A percentile compares a stretch with the other conserved stretches of the same genome.
Evolutionary conservation across 371 early-diverging fungal species (phyloP).

Genomic region (Mortierella sp.): DNA sequence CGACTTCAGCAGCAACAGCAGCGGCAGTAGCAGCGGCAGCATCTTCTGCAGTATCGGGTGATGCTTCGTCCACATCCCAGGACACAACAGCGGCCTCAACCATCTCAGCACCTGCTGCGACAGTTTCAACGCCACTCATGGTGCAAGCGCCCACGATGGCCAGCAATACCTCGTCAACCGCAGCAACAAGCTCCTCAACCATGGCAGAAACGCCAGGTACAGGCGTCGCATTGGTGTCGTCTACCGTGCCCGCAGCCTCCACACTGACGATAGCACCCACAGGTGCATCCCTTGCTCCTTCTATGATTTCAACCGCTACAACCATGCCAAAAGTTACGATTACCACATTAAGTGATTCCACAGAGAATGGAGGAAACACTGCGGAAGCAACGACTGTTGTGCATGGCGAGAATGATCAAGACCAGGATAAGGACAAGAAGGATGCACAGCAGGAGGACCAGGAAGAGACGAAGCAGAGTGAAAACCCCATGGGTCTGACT

Average conservation of each 20-base stretch:
- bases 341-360: slow-evolving; percentile 47
- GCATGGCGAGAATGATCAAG: slow-evolving; percentile 34
- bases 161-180: background rate
- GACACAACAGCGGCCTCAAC: slow-evolving; percentile 7
- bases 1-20: slow-evolving; percentile 22
- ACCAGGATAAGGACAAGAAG: slow-evolving; percentile 26
- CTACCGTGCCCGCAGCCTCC: slow-evolving; percentile 14
- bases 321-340: slow-evolving; percentile 55
- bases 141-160: slow-evolving; percentile 1
- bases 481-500: slow-evolving; percentile 52
- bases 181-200: slow-evolving; percentile 1
- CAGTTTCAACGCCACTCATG: slow-evolving; percentile 3
- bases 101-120: slow-evolving; percentile 4
- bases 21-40: slow-evolving; percentile 26
- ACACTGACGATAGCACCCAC: slow-evolving; percentile 18
- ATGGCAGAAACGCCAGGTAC: slow-evolving; percentile 1
- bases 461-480: slow-evolving; percentile 24
- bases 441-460: slow-evolving; percentile 15
- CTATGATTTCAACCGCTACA: slow-evolving; percentile 51
- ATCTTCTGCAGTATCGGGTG: slow-evolving; percentile 21
- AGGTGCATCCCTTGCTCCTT: slow-evolving; percentile 32
- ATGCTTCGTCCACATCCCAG: background rate
- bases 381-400: slow-evolving; percentile 48
- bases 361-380: slow-evolving; percentile 18
- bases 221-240: background rate